Conservation (phyloP, 2,329 filamentous ascomycete genomes). For the Verticillium dahliae region DNA sequence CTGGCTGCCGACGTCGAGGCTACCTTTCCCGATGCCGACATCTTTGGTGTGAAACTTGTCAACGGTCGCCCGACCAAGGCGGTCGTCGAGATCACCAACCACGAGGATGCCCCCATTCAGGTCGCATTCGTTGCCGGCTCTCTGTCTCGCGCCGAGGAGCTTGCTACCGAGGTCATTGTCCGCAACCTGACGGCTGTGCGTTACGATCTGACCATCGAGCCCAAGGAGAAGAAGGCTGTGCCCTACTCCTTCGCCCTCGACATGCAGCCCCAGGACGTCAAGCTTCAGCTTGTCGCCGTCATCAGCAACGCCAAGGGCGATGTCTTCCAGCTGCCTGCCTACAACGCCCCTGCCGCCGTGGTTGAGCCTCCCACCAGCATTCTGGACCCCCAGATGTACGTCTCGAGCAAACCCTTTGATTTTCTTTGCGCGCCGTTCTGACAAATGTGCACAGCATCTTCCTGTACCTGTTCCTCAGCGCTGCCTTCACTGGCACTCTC, state of each 20-base stretch:
- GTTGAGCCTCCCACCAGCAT: conserved; percentile 89
- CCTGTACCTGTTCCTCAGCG: conserved; percentile 86
- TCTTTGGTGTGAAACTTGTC: conserved; percentile 92
- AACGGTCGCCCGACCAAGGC: conserved; percentile 85
- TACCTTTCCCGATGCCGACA: conserved; percentile 63
- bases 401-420: conserved; percentile 7
- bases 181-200: conserved; percentile 77
- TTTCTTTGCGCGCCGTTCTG: conserved; percentile 43
- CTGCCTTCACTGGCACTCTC: conserved; percentile 68
- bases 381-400: conserved; percentile 93
- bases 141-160: conserved; percentile 52
- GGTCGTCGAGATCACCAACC: conserved; percentile 75
- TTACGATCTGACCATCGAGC: conserved; percentile 67
- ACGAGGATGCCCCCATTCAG: conserved; percentile 68
- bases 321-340: conserved; percentile 71
- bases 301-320: conserved; percentile 59
- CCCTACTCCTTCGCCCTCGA: conserved; percentile 84
- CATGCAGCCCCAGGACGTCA: conserved; percentile 86
- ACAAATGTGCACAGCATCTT: conserved; percentile 63
- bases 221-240: conserved; percentile 68
- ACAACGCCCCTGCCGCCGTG: conserved; percentile 76
- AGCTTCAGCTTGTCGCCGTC: conserved; percentile 69
- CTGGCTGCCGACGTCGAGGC: conserved; percentile 60
- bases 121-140: conserved; percentile 72
- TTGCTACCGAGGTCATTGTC: conserved; percentile 53